A percentile compares a stretch with the other conserved stretches of the same genome.
These are phyloP conservation scores for Porcisia hertigi DNA, from an alignment of 208 protist genomes.

Conservation along the genomic window DNA sequence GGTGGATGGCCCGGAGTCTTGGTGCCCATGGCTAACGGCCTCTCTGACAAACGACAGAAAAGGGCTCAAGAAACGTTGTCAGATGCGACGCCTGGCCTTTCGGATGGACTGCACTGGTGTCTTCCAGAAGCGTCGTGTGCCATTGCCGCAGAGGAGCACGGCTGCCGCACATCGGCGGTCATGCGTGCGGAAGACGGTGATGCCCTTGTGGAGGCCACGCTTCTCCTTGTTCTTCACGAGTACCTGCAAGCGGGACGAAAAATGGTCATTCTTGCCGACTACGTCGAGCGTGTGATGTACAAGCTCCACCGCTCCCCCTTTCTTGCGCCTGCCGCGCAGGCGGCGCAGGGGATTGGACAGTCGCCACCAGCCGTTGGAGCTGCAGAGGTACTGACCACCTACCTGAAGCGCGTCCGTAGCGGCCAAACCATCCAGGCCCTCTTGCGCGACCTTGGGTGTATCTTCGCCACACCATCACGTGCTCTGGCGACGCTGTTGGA, in stretches of 20 bases:
- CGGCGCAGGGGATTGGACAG: not conserved
- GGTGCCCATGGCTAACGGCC: not conserved
- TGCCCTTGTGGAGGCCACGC: conserved; percentile 39
- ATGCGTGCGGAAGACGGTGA: not conserved
- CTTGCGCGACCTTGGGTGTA: conserved; percentile 63
- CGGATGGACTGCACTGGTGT: conserved; percentile 67
- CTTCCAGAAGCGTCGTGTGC: conserved; percentile 18
- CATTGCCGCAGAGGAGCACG: conserved; percentile 23
- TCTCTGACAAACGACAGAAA: not conserved
- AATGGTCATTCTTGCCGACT: conserved; percentile 64
- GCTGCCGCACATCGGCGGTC: not conserved
- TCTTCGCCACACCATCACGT: conserved; percentile 50
- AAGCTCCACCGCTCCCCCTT: conserved; percentile 48
- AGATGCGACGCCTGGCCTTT: not conserved
- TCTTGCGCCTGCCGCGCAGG: not conserved
- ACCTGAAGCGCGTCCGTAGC: conserved; percentile 19
- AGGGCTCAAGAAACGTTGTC: not conserved
- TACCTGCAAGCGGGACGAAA: conserved; percentile 48
- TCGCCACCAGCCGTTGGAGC: conserved; percentile 4
- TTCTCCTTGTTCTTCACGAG: conserved; percentile 69
- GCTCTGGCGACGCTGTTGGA: conserved; percentile 21
- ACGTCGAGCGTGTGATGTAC: conserved; percentile 59
- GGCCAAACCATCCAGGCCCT: conserved; percentile 33
- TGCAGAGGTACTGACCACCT: conserved; percentile 9
- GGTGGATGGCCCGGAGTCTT: conserved; percentile 58